Conservation (phyloP, 257 asterid species). For the Scutellaria barbata region DNA sequence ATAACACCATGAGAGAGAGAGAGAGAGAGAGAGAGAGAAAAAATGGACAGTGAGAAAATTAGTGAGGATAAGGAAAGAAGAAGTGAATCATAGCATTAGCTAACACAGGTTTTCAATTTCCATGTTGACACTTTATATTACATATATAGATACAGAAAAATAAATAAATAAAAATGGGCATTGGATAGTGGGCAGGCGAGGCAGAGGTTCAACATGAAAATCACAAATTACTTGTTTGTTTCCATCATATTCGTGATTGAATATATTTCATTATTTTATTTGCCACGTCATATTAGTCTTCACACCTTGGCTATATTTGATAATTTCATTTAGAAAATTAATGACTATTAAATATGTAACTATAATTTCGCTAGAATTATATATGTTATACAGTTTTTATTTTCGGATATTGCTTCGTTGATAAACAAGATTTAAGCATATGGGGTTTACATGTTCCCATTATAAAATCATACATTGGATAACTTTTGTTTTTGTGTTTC, state of each 20-base stretch:
- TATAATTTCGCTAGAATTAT: no score
- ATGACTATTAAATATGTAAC: no score
- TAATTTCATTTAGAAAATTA: no score
- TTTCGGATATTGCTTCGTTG: background rate
- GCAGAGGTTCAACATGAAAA: conserved; percentile 20
- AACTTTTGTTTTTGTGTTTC: conserved; percentile 17
- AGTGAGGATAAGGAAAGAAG: conserved; percentile 1
- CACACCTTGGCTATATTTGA: no score
- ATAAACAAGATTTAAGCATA: conserved; percentile 32
- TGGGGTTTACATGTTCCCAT: conserved; percentile 39
- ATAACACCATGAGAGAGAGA: no score
- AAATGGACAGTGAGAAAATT: conserved; percentile 7
- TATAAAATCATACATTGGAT: conserved; percentile 14
- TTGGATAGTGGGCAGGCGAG: background rate
- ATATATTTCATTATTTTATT: background rate
- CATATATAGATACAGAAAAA: no score
- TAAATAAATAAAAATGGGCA: no score
- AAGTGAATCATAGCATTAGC: conserved; percentile 1
- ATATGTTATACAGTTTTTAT: no score
- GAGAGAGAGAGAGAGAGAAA: background rate
- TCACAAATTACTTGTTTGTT: conserved; percentile 25
- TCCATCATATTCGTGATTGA: conserved; percentile 19
- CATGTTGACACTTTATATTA: conserved; percentile 13
- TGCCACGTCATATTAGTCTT: background rate
- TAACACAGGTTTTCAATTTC: conserved; percentile 18